Base-by-base conservation (phyloP, 192 early-diverging fungal genomes). In the Coemansia asiatica region DNA sequence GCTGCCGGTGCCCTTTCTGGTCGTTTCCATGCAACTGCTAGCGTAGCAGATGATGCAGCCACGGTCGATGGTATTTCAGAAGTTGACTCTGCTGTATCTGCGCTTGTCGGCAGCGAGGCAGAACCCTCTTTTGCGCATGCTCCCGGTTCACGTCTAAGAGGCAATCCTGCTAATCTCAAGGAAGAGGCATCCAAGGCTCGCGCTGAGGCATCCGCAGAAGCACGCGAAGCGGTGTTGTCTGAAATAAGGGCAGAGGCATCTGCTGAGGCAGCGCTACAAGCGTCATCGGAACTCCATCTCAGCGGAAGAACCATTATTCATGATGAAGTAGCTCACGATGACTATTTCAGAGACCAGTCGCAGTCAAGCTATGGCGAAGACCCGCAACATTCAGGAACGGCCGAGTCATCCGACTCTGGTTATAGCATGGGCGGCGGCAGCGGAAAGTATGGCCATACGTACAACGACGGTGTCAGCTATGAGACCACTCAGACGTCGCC, bases 181-280 rank as follows among this genome's bases (percentile, higher is more conserved):
- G 76, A 69, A 12, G 76, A 79, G 54, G 76, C 76, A 0, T 5
- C 36, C 27, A 61, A 50, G 13, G 71, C 64, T 6, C 61, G 65
- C n/a, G 67, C 61, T 0, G 76, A 79, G 54, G 76, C 76, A 13
- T 66, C 71, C 0, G 61, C 57, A 0, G 76, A 70, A 3, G 76
- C 76, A 4, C 66, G 76, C 18, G 76, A 73, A 40, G 71, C 76
- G 1, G 71, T 79, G 38, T 63, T 79, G 27, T 70, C 71, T 0
- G 76, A 79, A 19, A 56, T 79, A 26, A 56, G 71, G 6, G 76
- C 76, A 10, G 68, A 79, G 19, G 76, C 76, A 16, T 79, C 76
- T 4, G 76, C 71, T 0, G 68, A 79, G 36, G 76, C 76, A 0
- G 76, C 76, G 1, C 36, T 67, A 7, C 64, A 74, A 19, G 76